Evolutionary conservation across 371 early-diverging fungal species (phyloP).

Genomic region (Actinomucor elegans): DNA sequence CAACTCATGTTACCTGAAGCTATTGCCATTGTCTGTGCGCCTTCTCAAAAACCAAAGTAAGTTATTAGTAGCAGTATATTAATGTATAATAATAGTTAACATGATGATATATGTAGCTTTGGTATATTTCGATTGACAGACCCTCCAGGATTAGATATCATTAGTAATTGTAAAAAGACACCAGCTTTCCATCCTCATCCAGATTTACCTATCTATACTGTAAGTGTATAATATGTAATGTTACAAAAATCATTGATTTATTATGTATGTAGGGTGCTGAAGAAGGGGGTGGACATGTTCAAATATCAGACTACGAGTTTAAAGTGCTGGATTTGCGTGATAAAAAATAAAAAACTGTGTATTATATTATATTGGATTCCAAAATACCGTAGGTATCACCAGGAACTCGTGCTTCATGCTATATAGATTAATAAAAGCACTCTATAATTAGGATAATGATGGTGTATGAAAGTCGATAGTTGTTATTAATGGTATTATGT

Average conservation of each 20-base stretch:
- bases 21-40: slow-evolving; percentile 91
- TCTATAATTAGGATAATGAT: too few species aligned
- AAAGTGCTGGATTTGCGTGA: slow-evolving; percentile 55
- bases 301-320: slow-evolving; percentile 41
- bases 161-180: slow-evolving; percentile 70
- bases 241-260: not conserved
- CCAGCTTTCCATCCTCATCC: slow-evolving; percentile 87
- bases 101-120: slow-evolving; percentile 45
- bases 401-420: too few species aligned
- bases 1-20: slow-evolving; percentile 94
- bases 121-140: slow-evolving; percentile 90
- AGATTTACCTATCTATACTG: slow-evolving; percentile 63
- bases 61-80: not conserved
- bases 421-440: too few species aligned
- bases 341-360: slow-evolving; percentile 29
- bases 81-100: not conserved
- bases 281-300: slow-evolving; percentile 49
- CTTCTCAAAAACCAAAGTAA: slow-evolving; percentile 71
- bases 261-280: slow-evolving; percentile 45
- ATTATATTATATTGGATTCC: too few species aligned
- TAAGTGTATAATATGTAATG: slow-evolving; percentile 22
- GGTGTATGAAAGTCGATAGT: too few species aligned
- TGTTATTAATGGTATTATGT: too few species aligned
- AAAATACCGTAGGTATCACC: too few species aligned
- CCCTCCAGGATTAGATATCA: slow-evolving; percentile 83